Evolutionary conservation across 2,329 filamentous ascomycete species (phyloP).

Genomic region (Dryadomyces quercivorus): DNA sequence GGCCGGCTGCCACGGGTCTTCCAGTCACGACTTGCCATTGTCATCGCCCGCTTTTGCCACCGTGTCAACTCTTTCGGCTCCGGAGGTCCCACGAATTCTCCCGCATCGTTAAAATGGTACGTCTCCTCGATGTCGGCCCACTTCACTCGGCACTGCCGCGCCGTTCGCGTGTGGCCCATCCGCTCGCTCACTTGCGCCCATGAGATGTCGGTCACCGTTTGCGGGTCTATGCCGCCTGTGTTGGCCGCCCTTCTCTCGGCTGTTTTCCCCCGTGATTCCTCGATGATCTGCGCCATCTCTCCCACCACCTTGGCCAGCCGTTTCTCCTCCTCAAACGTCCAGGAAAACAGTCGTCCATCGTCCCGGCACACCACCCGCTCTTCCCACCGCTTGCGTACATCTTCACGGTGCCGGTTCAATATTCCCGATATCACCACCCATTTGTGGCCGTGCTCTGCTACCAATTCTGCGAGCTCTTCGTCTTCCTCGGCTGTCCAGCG

Average conservation of each 20-base stretch:
- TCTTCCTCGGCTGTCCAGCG: slow-evolving; percentile 49
- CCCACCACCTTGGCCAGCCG: slow-evolving; percentile 39
- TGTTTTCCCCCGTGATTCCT: not conserved
- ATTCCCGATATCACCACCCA: slow-evolving; percentile 51
- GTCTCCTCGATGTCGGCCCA: slow-evolving; percentile 34
- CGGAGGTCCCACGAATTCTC: slow-evolving; percentile 6
- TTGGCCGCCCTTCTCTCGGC: not conserved
- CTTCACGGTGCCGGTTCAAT: slow-evolving; percentile 51
- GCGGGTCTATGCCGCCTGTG: not conserved
- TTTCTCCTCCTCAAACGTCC: slow-evolving; percentile 49
- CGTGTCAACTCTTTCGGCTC: slow-evolving; percentile 1
- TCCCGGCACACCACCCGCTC: slow-evolving; percentile 52
- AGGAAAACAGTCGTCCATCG: slow-evolving; percentile 38
- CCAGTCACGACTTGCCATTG: not conserved
- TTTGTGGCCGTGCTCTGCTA: slow-evolving; percentile 35
- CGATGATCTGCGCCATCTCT: slow-evolving; percentile 28
- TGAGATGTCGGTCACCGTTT: slow-evolving; percentile 43
- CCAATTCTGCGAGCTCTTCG: slow-evolving; percentile 33
- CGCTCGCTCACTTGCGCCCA: slow-evolving; percentile 53
- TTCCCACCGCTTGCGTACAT: slow-evolving; percentile 58
- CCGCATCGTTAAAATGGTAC: slow-evolving; percentile 8
- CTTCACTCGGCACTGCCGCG: slow-evolving; percentile 56
- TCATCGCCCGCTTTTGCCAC: slow-evolving; percentile 5
- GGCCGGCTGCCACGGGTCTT: not conserved
- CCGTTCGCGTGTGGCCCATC: slow-evolving; percentile 49